Evolutionary conservation across 257 asterid genomes (phyloP).

Genomic region (Cordia subcordata): DNA sequence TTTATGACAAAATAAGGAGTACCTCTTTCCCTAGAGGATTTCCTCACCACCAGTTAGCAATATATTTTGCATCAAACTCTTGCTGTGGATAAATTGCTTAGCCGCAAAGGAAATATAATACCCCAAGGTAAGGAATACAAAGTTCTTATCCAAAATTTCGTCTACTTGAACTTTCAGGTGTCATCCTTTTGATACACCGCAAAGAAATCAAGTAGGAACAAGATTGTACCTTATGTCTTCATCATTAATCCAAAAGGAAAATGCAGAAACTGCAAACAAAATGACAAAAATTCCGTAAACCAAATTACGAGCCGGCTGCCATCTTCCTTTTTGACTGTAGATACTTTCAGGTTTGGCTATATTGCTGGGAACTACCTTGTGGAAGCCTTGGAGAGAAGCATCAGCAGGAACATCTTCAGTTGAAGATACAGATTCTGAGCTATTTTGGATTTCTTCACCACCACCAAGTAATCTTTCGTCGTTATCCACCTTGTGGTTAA

Average conservation of each 20-base stretch:
- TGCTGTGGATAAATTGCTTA: too few species aligned
- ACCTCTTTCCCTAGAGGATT: too few species aligned
- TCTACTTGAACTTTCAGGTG: background rate
- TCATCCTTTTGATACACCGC: background rate
- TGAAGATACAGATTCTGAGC: slow-evolving; percentile 65
- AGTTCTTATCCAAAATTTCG: too few species aligned
- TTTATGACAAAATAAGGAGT: too few species aligned
- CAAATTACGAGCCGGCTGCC: slow-evolving; percentile 9
- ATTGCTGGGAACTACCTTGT: slow-evolving; percentile 16
- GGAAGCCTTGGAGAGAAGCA: slow-evolving; percentile 22
- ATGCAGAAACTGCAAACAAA: slow-evolving; percentile 11
- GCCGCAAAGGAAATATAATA: too few species aligned
- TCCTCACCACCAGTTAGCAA: too few species aligned
- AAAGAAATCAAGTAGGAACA: slow-evolving; percentile 60
- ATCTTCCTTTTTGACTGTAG: background rate
- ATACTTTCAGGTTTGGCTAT: slow-evolving; percentile 14
- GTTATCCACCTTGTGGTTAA: background rate
- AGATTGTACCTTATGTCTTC: slow-evolving; percentile 30
- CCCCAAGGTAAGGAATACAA: too few species aligned
- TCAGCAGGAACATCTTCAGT: slow-evolving; percentile 39
- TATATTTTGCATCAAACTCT: too few species aligned
- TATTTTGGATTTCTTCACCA: slow-evolving; percentile 28
- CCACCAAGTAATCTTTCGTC: slow-evolving; percentile 23
- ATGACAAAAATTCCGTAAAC: slow-evolving; percentile 18
- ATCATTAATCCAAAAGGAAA: slow-evolving; percentile 37